Conservation (phyloP, 2,329 filamentous ascomycete genomes). For the Diaporthe citrichinensis region DNA sequence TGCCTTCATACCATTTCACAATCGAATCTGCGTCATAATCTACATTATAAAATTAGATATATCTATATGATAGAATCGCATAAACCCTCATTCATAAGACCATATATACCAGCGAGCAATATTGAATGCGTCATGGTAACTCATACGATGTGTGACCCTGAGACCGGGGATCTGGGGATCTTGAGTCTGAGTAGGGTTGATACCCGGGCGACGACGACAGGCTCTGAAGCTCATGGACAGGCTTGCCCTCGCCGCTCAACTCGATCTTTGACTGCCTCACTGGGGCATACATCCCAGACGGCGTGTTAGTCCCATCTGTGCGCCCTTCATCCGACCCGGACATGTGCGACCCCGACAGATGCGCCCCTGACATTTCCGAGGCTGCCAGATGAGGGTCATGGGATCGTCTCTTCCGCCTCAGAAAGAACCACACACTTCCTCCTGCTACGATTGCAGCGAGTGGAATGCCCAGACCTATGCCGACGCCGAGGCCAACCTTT, state of each 20-base stretch:
- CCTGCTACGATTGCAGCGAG: slow-evolving; percentile 3
- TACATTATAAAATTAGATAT: neutral
- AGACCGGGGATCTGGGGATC: neutral
- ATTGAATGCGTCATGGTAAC: neutral
- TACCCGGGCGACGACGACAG: neutral
- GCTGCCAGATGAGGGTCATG: neutral
- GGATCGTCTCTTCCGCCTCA: neutral
- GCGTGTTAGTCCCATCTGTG: too few species aligned
- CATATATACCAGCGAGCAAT: neutral
- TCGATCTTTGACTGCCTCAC: neutral
- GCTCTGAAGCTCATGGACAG: slow-evolving; percentile 1
- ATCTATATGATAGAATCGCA: neutral
- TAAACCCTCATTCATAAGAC: neutral
- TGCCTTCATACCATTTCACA: too few species aligned
- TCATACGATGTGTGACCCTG: neutral
- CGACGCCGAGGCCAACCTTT: neutral
- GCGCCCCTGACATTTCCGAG: neutral
- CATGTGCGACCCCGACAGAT: neutral
- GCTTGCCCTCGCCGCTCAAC: neutral
- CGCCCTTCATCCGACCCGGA: neutral
- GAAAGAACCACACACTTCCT: neutral
- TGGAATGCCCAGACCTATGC: neutral
- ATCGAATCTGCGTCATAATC: neutral
- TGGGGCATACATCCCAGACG: neutral
- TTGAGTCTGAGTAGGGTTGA: neutral